Evolutionary conservation across 2,329 filamentous ascomycete genomes (phyloP), one percentile per base, ranked within the genome.

Genomic region (Aspergillus pseudoglaucus): DNA sequence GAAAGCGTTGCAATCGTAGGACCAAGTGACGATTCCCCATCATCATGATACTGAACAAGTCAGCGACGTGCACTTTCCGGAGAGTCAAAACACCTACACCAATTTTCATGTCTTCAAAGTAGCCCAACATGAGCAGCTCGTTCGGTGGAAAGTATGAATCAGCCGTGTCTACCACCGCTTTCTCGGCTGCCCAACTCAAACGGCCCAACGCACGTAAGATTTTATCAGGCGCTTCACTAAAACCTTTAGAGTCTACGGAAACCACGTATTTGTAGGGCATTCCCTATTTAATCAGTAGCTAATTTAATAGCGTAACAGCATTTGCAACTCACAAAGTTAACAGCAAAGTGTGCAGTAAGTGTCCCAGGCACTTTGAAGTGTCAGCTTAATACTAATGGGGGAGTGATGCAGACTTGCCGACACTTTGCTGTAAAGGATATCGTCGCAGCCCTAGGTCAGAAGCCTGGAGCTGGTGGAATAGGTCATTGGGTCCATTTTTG

Each of bases 191-290:
- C 79, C 78, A 82, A 38, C 74, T 76, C 18, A 82, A 59, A 7
- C 76, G 73, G 1, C 72, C 72, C 3, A 80, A 66, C 0, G 72
- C 71, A 9, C 64, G 59, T 10, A 68, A 68, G 8, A 82, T 69
- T 1, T 65, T 64, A 1, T 55, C 49, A 1, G 71, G 70, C 1
- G 74, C 70, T 23, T 68, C 64, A 8, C 57, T 56, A 45, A 78
- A 77, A 0, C 64, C 58, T 23, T 63, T 65, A 3, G 70, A 74
- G 15, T 68, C 63, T 5, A 75, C 74, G 1, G 70, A 67, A 5
- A 78, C 78, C 27, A 81, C 69, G 58, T 78, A 82, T 49, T 82
- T 81, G 59, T 82, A 82, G 0, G 77, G 78, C 72, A 79, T 77
- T 3, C 79, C 80, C 66, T 76, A 17, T 15, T 20, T 10, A 4